These are phyloP conservation scores for Tilletia walkeri DNA, from an alignment of 1,284 basidiomycete genomes.

Conservation along the genomic window DNA sequence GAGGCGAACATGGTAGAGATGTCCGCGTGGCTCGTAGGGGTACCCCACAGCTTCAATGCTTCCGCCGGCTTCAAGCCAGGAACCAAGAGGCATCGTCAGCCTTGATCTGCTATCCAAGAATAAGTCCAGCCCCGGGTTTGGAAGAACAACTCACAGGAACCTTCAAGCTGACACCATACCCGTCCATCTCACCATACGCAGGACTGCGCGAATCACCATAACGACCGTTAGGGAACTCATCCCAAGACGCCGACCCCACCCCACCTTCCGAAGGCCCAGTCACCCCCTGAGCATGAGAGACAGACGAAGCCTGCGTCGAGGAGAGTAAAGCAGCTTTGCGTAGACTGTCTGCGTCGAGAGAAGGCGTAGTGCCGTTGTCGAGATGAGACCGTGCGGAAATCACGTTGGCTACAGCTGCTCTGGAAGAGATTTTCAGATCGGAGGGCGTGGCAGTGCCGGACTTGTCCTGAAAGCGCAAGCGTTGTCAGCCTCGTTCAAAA, in stretches of 20 bases:
- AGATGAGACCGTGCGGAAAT: not conserved
- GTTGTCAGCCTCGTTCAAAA: not conserved
- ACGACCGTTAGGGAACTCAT: slow-evolving; percentile 54
- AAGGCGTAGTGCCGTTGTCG: not conserved
- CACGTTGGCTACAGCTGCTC: not conserved
- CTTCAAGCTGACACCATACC: slow-evolving; percentile 54
- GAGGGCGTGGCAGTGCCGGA: slow-evolving; percentile 6
- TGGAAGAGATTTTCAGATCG: slow-evolving; percentile 13
- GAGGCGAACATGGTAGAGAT: slow-evolving; percentile 76
- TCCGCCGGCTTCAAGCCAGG: slow-evolving; percentile 63
- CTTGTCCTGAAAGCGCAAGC: not conserved
- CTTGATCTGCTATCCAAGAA: not conserved
- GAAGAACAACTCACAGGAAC: slow-evolving; percentile 34
- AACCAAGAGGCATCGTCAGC: not conserved
- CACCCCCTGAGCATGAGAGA: not conserved
- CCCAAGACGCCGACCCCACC: slow-evolving; percentile 39
- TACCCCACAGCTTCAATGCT: slow-evolving; percentile 75
- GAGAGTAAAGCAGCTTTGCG: slow-evolving; percentile 6
- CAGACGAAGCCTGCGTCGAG: slow-evolving; percentile 6
- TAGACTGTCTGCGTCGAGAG: not conserved
- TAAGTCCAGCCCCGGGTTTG: not conserved
- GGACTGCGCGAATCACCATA: slow-evolving; percentile 53
- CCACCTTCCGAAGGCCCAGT: slow-evolving; percentile 7
- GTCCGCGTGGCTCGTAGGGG: slow-evolving; percentile 69
- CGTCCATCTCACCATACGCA: slow-evolving; percentile 54